Conservation (phyloP, 1,139 yeast genomes). For the Kodamaea ohmeri region DNA sequence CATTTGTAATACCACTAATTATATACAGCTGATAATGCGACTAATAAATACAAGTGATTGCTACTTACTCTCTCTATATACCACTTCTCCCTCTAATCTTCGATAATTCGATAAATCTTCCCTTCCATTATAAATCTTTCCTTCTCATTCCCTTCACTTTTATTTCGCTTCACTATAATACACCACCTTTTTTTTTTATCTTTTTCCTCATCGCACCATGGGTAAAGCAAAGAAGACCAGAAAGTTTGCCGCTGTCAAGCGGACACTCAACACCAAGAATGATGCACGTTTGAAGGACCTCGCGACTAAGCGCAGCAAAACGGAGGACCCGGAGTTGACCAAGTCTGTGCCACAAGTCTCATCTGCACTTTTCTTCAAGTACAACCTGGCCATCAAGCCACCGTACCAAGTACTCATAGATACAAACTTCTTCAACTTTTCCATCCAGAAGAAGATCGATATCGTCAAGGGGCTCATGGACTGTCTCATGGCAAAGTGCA, state of each 20-base stretch:
- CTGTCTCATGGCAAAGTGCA: constrained; percentile 87
- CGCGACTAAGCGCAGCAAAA: constrained; percentile 23
- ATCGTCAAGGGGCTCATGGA: constrained; percentile 96
- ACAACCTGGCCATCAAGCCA: constrained; percentile 89
- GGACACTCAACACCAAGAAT: constrained; percentile 63
- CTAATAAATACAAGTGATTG: too few species aligned
- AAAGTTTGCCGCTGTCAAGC: constrained; percentile 90
- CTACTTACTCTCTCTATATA: neutral
- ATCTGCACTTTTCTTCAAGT: constrained; percentile 91
- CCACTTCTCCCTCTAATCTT: neutral
- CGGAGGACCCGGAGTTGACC: constrained; percentile 76
- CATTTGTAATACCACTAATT: too few species aligned
- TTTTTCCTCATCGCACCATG: constrained; percentile 42
- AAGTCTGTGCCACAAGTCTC: constrained; percentile 91
- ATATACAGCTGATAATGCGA: too few species aligned
- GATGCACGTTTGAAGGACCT: constrained; percentile 58
- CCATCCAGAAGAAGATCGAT: constrained; percentile 92
- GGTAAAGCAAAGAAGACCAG: constrained; percentile 96
- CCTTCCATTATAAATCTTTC: too few species aligned
- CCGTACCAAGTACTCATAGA: constrained; percentile 95
- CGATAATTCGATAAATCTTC: too few species aligned
- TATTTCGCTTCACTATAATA: neutral
- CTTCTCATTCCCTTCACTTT: neutral
- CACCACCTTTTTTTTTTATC: neutral
- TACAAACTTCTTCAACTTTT: constrained; percentile 94